A percentile compares a stretch with the other conserved stretches of the same genome.
Conservation (phyloP, 495 filamentous ascomycete genomes). For the Sporormia fimetaria region DNA sequence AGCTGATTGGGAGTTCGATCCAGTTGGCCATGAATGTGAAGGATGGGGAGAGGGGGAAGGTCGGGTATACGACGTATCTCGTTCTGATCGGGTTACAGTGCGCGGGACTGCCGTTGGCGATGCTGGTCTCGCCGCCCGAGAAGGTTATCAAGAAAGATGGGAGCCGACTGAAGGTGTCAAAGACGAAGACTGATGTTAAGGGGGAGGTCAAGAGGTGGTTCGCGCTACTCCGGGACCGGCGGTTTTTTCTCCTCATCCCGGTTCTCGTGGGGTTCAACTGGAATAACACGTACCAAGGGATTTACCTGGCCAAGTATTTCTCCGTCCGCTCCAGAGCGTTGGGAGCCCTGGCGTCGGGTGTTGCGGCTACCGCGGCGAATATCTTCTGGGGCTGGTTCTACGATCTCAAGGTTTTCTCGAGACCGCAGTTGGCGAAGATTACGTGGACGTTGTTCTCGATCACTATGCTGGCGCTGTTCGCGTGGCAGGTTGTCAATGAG, state of each 20-base stretch:
- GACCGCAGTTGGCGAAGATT: slow-evolving; percentile 30
- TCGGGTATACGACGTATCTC: slow-evolving; percentile 44
- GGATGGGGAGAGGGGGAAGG: slow-evolving; percentile 39
- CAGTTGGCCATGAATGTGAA: slow-evolving; percentile 44
- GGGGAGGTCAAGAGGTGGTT: slow-evolving; percentile 40
- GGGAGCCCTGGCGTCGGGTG: slow-evolving; percentile 38
- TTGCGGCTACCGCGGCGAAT: slow-evolving; percentile 40
- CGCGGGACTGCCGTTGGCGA: slow-evolving; percentile 41
- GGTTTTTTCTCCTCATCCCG: slow-evolving; percentile 44
- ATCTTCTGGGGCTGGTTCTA: slow-evolving; percentile 40
- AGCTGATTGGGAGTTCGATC: slow-evolving; percentile 46
- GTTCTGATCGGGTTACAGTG: slow-evolving; percentile 44
- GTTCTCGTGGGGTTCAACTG: slow-evolving; percentile 46
- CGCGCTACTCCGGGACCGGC: slow-evolving; percentile 36
- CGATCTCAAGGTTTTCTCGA: slow-evolving; percentile 33
- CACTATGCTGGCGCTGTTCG: slow-evolving; percentile 25
- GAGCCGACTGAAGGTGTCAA: slow-evolving; percentile 33
- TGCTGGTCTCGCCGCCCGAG: slow-evolving; percentile 42
- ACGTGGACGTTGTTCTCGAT: slow-evolving; percentile 29
- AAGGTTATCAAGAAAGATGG: slow-evolving; percentile 45
- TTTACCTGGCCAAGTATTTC: slow-evolving; percentile 51
- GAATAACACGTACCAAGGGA: slow-evolving; percentile 45
- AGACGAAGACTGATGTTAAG: slow-evolving; percentile 35
- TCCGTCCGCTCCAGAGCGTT: slow-evolving; percentile 44
- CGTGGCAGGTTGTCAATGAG: slow-evolving; percentile 36